Base-by-base conservation (phyloP, 2,329 filamentous ascomycete species). In the Ophiostoma montium region DNA sequence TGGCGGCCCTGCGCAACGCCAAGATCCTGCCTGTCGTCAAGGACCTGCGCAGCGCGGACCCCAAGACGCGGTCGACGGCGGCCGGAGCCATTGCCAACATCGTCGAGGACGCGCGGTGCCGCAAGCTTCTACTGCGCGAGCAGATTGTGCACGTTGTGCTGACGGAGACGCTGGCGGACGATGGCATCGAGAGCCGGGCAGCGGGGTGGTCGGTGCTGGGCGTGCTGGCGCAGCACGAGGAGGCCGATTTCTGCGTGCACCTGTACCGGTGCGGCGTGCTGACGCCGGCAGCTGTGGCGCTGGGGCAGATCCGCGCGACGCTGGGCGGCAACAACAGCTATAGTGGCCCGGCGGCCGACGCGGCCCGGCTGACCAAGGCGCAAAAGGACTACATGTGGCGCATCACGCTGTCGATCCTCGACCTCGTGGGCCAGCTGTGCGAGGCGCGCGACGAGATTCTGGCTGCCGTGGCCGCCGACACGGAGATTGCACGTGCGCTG, bases 181-280 rank as follows among this genome's bases (percentile, higher is more conserved):
- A 71, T 35, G 76, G 70, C 50, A 66, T 81, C 47, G 78, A 83
- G 62, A 78, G 76, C 56, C 70, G 76, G 44, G 75, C 78, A 39
- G 76, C 78, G 18, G 80, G 78, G n/a, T 84, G 80, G 80, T 73
- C 75, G 12, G 80, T 83, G 54, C 65, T 84, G 47, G 70, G 73
- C 54, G 71, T 76, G 38, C 67, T 84, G 48, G 75, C 73, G 2
- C 67, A 75, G 53, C 74, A 81, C 58, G 80, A 84, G 60, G 79
- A 81, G 56, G 67, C 73, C 12, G 80, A 82, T 57, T 83, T 84
- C 52, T 80, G 77, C 54, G 66, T 84, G 18, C 78, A 84, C 56
- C 61, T 84, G 50, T 82, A 73, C 57, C 67, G 80, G 39, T 65
- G 75, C 27, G 79, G 82, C 59, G 62, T 82, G 13, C 58, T 84